Percentiles rank a stretch among this genome's conserved stretches.
phyloP scores from a whole-genome alignment of 768 basidiomycete species.

The Termitomyces bulborhizus region DNA sequence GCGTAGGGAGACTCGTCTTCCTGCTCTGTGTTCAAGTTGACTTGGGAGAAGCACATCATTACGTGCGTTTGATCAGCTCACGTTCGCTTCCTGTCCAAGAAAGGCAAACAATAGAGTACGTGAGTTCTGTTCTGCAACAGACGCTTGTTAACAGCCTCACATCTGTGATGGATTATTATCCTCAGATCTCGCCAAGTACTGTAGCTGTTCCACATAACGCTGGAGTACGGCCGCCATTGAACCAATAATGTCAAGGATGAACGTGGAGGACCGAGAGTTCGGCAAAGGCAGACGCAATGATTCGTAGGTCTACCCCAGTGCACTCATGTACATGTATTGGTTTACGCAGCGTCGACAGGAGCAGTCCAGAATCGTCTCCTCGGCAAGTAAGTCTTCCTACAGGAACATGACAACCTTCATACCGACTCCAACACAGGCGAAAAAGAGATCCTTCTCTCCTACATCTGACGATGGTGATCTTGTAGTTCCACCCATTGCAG shows the following conservation, averaged over 20 bases:
- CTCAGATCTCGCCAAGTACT: neutral
- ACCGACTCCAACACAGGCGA: slow-evolving; percentile 24
- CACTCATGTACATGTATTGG: neutral
- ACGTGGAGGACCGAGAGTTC: slow-evolving; percentile 25
- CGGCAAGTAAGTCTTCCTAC: slow-evolving; percentile 27
- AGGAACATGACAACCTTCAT: neutral
- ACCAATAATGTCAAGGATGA: slow-evolving; percentile 10
- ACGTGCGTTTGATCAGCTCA: neutral
- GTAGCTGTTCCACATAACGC: slow-evolving; percentile 1
- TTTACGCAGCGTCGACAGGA: slow-evolving; percentile 26
- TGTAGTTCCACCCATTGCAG: slow-evolving; percentile 29
- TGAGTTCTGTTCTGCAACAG: neutral
- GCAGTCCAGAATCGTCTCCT: slow-evolving; percentile 54
- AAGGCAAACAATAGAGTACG: neutral
- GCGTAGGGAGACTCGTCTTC: too few relatives aligned
- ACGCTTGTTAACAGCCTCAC: neutral
- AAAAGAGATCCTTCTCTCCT: slow-evolving; percentile 46
- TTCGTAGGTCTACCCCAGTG: slow-evolving; percentile 22
- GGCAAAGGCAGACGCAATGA: slow-evolving; percentile 32
- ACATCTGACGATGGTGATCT: slow-evolving; percentile 43
- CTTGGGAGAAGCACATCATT: too few relatives aligned
- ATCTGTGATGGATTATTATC: slow-evolving; percentile 2
- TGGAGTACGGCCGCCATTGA: neutral
- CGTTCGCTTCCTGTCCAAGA: slow-evolving; percentile 1
- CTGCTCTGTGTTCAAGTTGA: too few relatives aligned